Evolutionary conservation across 306 rosid genomes (phyloP), one percentile per base, ranked within the genome.

Genomic region (Acmispon strigosus): DNA sequence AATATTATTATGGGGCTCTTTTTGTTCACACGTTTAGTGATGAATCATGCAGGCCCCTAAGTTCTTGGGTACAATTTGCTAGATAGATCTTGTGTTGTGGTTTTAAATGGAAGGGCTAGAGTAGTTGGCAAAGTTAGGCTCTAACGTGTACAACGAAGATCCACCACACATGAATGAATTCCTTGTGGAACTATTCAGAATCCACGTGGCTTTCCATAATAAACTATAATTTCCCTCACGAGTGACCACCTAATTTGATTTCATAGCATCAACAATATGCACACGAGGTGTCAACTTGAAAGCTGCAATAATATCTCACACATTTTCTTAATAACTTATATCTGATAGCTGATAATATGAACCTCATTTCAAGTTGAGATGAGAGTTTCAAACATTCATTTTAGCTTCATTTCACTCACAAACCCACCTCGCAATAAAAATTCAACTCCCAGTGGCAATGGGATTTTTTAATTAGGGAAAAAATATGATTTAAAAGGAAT

Each of bases 111-210:
- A 59, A 24, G 41, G 47, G 34, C n/a, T 59, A 2, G n/a, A 39
- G 54, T 58, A 14, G 80, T 36, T 66, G 74, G 74, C 5, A 20
- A 47, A 56, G 34, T 65, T 27, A 66, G 69, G 69, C 3, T 19
- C 73, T 22, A 9, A 54, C 6, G 52, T 27, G 8, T 39, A 62
- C 37, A 59, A 15, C 2, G 72, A 64, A 34, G 49, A 55, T 32
- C 2, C 18, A 10, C 6, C 27, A 16, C 48, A 13, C 36, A 60
- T 24, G 24, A 22, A 50, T 61, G 17, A n/a, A 50, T 50, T 52
- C 19, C 24, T 53, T 27, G 12, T 32, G 0, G 36, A 62, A 17
- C 27, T 36, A 24, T 24, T 19, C 10, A 53, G 24, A 13, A 57
- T 66, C 34, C 74, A 60, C 65, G 45, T 77, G 41, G 17, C 10